Percentiles rank a stretch among this genome's conserved stretches.
Conservation (phyloP, 1,139 yeast species). For the Yamadazyma triangularis region DNA sequence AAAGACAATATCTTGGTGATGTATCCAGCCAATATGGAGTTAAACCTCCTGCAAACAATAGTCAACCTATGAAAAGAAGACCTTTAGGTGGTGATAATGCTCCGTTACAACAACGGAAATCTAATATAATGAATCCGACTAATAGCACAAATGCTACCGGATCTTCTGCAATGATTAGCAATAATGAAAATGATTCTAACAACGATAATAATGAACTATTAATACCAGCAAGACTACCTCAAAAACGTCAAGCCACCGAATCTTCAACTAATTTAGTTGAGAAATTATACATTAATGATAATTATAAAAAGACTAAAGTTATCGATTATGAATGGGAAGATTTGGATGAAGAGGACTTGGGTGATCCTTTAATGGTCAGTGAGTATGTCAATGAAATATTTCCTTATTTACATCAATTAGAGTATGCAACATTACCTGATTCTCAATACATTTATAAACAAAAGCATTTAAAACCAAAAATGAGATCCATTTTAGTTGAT, state of each 20-base stretch:
- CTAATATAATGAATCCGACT: neutral
- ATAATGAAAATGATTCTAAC: constrained; percentile 16
- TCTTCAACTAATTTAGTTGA: constrained; percentile 48
- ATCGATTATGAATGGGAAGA: constrained; percentile 78
- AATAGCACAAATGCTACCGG: constrained; percentile 11
- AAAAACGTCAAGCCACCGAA: constrained; percentile 55
- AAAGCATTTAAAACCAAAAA: constrained; percentile 72
- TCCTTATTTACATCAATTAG: constrained; percentile 71
- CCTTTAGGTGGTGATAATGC: constrained; percentile 31
- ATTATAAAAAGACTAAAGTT: constrained; percentile 30
- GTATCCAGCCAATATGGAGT: constrained; percentile 37
- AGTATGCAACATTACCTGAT: constrained; percentile 73
- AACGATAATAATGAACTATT: constrained; percentile 11
- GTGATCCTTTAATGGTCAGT: constrained; percentile 92
- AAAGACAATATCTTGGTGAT: constrained; percentile 35
- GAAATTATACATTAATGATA: constrained; percentile 26
- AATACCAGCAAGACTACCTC: constrained; percentile 45
- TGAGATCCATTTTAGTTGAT: constrained; percentile 87
- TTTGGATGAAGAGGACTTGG: constrained; percentile 82
- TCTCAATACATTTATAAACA: constrained; percentile 72
- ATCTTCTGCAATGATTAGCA: constrained; percentile 11
- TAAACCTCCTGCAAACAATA: constrained; percentile 5
- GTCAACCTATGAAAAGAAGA: constrained; percentile 19
- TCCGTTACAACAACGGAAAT: constrained; percentile 16
- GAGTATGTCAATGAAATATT: constrained; percentile 90